phyloP scores from a whole-genome alignment of 2,329 filamentous ascomycete genomes.

The Colletotrichum phormii region DNA sequence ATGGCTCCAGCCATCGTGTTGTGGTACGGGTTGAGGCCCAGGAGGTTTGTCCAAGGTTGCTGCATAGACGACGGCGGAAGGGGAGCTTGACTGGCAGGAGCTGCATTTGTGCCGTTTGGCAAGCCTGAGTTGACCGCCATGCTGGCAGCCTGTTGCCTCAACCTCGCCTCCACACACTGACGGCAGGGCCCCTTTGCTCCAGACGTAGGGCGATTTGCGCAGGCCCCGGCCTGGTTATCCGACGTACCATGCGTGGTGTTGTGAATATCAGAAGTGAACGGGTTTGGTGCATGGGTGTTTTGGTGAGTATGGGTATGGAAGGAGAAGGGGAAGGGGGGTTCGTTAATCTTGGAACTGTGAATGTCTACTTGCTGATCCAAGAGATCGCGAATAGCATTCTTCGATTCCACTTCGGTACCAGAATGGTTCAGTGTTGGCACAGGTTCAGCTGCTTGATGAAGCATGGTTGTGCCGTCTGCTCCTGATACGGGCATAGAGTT shows the following conservation, averaged over 20 bases:
- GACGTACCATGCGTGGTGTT: not conserved
- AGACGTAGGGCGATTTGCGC: constrained; percentile 4
- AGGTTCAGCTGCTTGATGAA: not conserved
- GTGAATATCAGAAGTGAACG: not conserved
- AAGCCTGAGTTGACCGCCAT: constrained; percentile 5
- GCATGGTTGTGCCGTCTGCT: not conserved
- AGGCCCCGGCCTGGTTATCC: not conserved
- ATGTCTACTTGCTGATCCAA: not conserved
- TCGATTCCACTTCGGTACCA: not conserved
- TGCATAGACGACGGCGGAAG: constrained; percentile 8
- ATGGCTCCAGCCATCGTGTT: constrained; percentile 24
- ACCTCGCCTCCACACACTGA: constrained; percentile 32
- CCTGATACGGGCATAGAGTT: not conserved
- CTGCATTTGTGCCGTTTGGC: not conserved
- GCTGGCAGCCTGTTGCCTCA: constrained; percentile 31
- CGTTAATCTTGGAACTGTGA: not conserved
- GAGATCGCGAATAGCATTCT: not conserved
- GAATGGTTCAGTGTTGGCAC: not conserved
- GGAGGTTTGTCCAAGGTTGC: constrained; percentile 25
- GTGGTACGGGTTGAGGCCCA: constrained; percentile 30
- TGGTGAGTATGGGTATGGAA: not conserved
- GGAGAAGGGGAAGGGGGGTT: not conserved
- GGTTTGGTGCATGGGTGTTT: not conserved
- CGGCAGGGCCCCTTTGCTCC: constrained; percentile 30
- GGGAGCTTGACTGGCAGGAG: not conserved